Evolutionary conservation across 2,329 filamentous ascomycete genomes (phyloP).

Genomic region (Fusarium tricinctum): DNA sequence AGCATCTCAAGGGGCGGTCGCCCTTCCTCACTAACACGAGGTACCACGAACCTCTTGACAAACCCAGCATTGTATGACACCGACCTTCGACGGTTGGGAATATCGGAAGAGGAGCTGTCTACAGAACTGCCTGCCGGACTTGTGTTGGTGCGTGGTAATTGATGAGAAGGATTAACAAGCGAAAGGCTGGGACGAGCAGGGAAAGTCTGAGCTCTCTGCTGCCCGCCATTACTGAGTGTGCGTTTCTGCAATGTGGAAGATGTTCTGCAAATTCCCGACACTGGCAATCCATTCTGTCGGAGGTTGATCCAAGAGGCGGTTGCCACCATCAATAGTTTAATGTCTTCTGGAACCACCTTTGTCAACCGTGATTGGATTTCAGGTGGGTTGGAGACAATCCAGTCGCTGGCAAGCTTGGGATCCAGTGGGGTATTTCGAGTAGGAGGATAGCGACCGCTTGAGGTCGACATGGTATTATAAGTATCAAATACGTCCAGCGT

Average conservation of each 20-base stretch:
- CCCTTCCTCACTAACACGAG: constrained; percentile 47
- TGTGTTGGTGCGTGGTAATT: constrained; percentile 31
- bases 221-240: constrained; percentile 38
- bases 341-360: constrained; percentile 51
- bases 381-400: constrained; percentile 37
- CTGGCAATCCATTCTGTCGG: constrained; percentile 55
- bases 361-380: constrained; percentile 51
- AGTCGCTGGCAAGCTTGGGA: constrained; percentile 38
- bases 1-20: constrained; percentile 42
- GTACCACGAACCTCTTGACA: constrained; percentile 45
- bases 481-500: constrained; percentile 78
- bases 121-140: constrained; percentile 40
- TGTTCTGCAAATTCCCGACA: constrained; percentile 50
- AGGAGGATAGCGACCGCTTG: constrained; percentile 64
- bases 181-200: constrained; percentile 41
- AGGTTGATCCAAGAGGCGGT: constrained; percentile 58
- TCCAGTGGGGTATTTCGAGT: constrained; percentile 54
- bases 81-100: constrained; percentile 44
- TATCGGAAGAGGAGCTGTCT: constrained; percentile 36
- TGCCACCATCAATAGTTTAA: constrained; percentile 56
- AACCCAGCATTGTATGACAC: constrained; percentile 47
- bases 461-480: constrained; percentile 71
- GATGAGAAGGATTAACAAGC: constrained; percentile 25
- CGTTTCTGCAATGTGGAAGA: constrained; percentile 48
- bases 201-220: constrained; percentile 40